Evolutionary conservation across 495 filamentous ascomycete genomes (phyloP).

Genomic region (Mytilinidion resinicola): DNA sequence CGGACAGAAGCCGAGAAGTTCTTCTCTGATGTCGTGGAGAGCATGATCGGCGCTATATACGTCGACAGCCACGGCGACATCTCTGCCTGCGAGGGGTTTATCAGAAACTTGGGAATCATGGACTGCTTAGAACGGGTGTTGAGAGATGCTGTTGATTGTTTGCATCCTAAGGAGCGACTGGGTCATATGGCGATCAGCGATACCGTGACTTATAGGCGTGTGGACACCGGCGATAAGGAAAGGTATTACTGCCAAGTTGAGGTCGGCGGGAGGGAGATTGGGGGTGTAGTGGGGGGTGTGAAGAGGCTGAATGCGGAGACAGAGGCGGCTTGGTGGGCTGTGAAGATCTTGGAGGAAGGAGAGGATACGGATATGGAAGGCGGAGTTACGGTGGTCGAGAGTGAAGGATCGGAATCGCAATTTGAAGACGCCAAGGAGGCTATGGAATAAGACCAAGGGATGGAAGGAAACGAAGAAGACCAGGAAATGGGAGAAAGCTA

Average conservation of each 20-base stretch:
- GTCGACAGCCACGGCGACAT: conserved; percentile 65
- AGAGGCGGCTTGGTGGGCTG: conserved; percentile 24
- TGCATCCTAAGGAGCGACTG: conserved; percentile 70
- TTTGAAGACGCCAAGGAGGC: no score
- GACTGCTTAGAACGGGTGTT: conserved; percentile 57
- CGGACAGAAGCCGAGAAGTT: conserved; percentile 67
- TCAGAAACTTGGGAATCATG: conserved; percentile 60
- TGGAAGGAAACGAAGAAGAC: no score
- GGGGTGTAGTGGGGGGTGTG: conserved; percentile 16
- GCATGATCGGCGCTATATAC: conserved; percentile 75
- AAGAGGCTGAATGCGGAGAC: conserved; percentile 26
- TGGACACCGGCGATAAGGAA: conserved; percentile 2
- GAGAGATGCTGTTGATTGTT: conserved; percentile 49
- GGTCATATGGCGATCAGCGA: conserved; percentile 49
- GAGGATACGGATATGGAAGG: not conserved
- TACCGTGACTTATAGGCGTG: conserved; percentile 38
- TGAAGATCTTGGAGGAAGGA: conserved; percentile 9
- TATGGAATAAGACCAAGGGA: no score
- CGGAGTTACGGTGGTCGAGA: no score
- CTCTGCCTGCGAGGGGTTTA: conserved; percentile 47
- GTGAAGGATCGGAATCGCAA: no score
- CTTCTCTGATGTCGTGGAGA: conserved; percentile 82
- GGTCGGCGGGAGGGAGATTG: conserved; percentile 18
- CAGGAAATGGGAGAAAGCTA: no score
- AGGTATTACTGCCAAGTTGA: conserved; percentile 13